Evolutionary conservation across 176 grass and related monocot genomes (phyloP), one percentile per base, ranked within the genome.

Genomic region (Oryza officinalis): DNA sequence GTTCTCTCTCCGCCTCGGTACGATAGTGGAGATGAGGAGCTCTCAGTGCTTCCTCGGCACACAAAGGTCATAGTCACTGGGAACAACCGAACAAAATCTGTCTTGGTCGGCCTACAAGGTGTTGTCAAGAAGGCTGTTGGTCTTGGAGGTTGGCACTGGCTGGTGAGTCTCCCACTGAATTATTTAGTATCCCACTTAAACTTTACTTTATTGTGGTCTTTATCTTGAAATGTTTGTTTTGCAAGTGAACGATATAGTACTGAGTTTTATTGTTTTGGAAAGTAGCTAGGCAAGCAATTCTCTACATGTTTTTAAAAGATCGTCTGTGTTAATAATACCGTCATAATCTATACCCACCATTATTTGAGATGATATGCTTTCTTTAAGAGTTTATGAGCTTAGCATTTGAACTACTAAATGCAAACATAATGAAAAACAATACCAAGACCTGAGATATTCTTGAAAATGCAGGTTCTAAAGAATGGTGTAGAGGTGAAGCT

Each of bases 61-160:
- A 96, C 94, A 15, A 96, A 96, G 78, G 94, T 96, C 72, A 76
- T 93, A 31, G 91, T 96, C 76, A 96, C 90, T 7, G 94, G 94
- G 81, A 96, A 96, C 86, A 96, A 96, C 83, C 86, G 94, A 38
- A 96, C 94, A 40, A 96, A 96, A 60, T 96, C 94, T 27, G 88
- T 96, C 63, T 84, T 96, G 80, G 94, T 96, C 13, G 94, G 94
- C 25, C 80, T 96, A 4, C 88, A 96, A 76, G 94, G 94, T 5
- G 91, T 96, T 63, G 91, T 96, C 59, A 96, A 96, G 88, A 96
- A 96, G 84, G 88, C 91, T 85, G 91, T 96, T 71, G 94, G 94
- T 28, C 91, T 96, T 52, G 94, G 94, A 72, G 94, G 94, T 54
- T 96, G 94, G 94, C 94, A 96, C 76, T 96, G 86, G 94, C 81